Percentiles rank a stretch among this genome's conserved stretches.
Evolutionary conservation across 352 stramenopile genomes (phyloP).

Genomic region (Pythium coloratum): DNA sequence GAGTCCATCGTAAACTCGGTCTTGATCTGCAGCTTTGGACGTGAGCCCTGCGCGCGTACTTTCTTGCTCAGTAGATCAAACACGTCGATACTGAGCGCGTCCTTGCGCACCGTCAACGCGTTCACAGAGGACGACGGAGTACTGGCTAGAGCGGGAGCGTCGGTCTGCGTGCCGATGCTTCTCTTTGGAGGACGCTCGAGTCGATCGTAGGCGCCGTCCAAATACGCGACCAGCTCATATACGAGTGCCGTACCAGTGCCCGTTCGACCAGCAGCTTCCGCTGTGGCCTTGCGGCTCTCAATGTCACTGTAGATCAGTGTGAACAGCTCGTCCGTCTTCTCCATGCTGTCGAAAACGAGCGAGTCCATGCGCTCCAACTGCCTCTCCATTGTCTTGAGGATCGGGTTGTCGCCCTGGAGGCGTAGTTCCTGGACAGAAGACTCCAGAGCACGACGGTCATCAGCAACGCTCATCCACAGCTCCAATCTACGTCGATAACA

Average conservation of each 20-base stretch:
- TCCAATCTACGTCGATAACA: neutral
- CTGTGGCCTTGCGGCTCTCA: neutral
- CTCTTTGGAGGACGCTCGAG: neutral
- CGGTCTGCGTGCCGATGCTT: conserved; percentile 5
- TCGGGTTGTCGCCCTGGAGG: neutral
- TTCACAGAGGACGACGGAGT: neutral
- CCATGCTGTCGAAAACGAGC: conserved; percentile 14
- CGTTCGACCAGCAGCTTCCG: neutral
- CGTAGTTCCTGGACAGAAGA: neutral
- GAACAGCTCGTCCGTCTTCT: conserved; percentile 16
- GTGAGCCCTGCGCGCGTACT: neutral
- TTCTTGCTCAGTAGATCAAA: conserved; percentile 17
- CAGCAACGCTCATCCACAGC: conserved; percentile 11
- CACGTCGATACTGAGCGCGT: neutral
- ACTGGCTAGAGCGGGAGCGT: neutral
- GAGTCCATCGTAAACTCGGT: neutral
- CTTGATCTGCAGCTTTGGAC: conserved; percentile 17
- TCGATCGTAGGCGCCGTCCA: conserved; percentile 1
- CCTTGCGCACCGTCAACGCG: neutral
- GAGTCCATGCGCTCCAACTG: conserved; percentile 14
- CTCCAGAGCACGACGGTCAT: neutral
- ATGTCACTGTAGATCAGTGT: conserved; percentile 6
- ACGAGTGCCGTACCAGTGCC: neutral
- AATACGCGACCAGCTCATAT: conserved; percentile 19
- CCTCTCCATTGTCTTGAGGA: neutral